phyloP scores from a whole-genome alignment of 2,329 filamentous ascomycete genomes.

The Neurospora crassa region DNA sequence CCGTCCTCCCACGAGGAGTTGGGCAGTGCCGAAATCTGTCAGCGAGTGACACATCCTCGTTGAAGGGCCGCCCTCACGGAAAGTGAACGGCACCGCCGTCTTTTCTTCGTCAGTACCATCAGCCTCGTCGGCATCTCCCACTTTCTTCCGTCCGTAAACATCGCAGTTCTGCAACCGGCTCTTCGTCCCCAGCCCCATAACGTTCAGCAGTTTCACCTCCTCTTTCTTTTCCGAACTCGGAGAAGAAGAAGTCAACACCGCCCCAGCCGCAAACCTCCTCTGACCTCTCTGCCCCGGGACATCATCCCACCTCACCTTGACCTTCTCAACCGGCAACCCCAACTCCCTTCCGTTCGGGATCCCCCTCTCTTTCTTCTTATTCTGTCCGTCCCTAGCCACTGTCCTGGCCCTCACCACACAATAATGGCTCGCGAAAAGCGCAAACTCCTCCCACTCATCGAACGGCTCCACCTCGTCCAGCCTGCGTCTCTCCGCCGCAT shows the following conservation, averaged over 20 bases:
- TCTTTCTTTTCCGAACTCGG: slow-evolving; percentile 24
- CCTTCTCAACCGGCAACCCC: background rate
- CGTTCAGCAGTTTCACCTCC: slow-evolving; percentile 30
- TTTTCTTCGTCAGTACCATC: background rate
- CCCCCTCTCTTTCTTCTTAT: background rate
- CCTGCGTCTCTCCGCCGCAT: slow-evolving; percentile 43
- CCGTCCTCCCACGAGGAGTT: slow-evolving; percentile 66
- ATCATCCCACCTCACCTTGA: slow-evolving; percentile 24
- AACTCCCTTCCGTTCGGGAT: background rate
- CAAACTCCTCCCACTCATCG: slow-evolving; percentile 94
- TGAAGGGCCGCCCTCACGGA: slow-evolving; percentile 26
- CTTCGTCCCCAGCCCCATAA: slow-evolving; percentile 35
- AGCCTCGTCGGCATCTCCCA: background rate
- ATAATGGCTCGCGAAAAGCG: slow-evolving; percentile 76
- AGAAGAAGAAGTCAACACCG: slow-evolving; percentile 25
- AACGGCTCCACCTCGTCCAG: slow-evolving; percentile 73
- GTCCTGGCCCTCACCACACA: slow-evolving; percentile 61
- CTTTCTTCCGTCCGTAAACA: slow-evolving; percentile 27
- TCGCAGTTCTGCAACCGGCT: slow-evolving; percentile 41
- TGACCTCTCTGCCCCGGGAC: slow-evolving; percentile 32
- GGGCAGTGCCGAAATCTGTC: slow-evolving; percentile 50
- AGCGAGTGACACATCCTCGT: slow-evolving; percentile 67
- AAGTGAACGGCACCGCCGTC: slow-evolving; percentile 1
- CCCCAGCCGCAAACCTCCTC: slow-evolving; percentile 51
- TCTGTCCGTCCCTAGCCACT: slow-evolving; percentile 1